Base-by-base conservation (phyloP, 1,284 basidiomycete species). In the Fomitopsis betulina region DNA sequence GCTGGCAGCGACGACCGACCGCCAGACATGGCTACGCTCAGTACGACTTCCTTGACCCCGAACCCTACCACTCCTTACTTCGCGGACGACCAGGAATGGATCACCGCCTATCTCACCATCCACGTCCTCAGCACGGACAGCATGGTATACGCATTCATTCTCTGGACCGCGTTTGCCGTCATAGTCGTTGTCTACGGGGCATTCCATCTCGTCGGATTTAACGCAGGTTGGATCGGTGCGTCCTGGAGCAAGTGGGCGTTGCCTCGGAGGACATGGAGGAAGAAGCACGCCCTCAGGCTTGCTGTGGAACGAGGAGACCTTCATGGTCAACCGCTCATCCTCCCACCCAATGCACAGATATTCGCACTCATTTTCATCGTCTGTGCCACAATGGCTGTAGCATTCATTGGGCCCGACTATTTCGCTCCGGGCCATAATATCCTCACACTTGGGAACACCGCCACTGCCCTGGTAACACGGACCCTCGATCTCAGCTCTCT, bases 351-450 rank as follows among this genome's bases (percentile, higher is more conserved):
- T 65, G 79, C 81, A 7, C 80, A 85, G 60, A 69, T 88, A 19
- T 71, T 87, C 51, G 74, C 76, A 4, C 68, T 84, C 38, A 57
- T 67, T 42, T 57, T 78, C 40, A 69, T 90, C 27, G 67, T 77
- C 37, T 61, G 79, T 56, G 67, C 75, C 4, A 72, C 80, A 6
- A 63, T 83, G 30, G 66, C 76, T 7, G 74, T 87, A 45, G 75
- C 76, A 13, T 76, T 89, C 58, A 73, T 85, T 17, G 92, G 92
- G 12, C 83, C 87, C 10, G 91, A 94, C 72, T 91, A 93, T 68
- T 79, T 93, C 64, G 76, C 80, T 0, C 89, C 91, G 0, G 69
- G 70, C 13, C 72, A 78, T 2, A 74, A 72, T 23, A 67, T 83
- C 5, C 85, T 82, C 74, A 67, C 63, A 30, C 54, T 68, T 17